Percentiles rank a stretch among this genome's conserved stretches.
These are phyloP conservation scores for Clausena lansium DNA, from an alignment of 345 rosid genomes.

Conservation along the genomic window DNA sequence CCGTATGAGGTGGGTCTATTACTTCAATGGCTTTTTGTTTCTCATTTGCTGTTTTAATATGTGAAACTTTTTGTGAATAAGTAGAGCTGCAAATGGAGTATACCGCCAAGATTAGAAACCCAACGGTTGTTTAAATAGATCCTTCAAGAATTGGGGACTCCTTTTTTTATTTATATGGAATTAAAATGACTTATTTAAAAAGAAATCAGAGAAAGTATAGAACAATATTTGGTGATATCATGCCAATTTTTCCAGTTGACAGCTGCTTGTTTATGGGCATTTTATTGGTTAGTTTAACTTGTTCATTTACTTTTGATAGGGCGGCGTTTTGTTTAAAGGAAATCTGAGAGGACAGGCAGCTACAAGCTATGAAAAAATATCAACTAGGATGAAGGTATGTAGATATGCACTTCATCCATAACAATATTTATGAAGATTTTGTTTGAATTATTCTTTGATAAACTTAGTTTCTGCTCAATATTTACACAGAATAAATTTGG, in stretches of 20 bases:
- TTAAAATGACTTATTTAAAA: background rate
- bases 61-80: constrained; percentile 9
- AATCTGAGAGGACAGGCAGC: constrained; percentile 85
- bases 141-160: background rate
- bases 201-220: background rate
- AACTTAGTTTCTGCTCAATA: constrained; percentile 16
- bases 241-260: constrained; percentile 1
- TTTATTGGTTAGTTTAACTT: background rate
- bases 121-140: background rate
- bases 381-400: constrained; percentile 67
- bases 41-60: constrained; percentile 1
- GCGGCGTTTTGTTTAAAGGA: constrained; percentile 90
- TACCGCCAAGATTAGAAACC: background rate
- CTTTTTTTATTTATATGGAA: background rate
- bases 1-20: constrained; percentile 79
- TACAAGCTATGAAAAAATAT: constrained; percentile 76
- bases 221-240: background rate
- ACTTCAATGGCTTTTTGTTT: background rate
- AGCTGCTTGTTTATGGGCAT: background rate
- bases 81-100: constrained; percentile 4
- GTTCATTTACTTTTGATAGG: constrained; percentile 42
- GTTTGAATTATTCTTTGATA: constrained; percentile 6
- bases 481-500: constrained; percentile 69
- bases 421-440: constrained; percentile 3
- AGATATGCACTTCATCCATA: constrained; percentile 2